Evolutionary conservation across 768 basidiomycete genomes (phyloP).

Genomic region (Multifurca ochricompacta): DNA sequence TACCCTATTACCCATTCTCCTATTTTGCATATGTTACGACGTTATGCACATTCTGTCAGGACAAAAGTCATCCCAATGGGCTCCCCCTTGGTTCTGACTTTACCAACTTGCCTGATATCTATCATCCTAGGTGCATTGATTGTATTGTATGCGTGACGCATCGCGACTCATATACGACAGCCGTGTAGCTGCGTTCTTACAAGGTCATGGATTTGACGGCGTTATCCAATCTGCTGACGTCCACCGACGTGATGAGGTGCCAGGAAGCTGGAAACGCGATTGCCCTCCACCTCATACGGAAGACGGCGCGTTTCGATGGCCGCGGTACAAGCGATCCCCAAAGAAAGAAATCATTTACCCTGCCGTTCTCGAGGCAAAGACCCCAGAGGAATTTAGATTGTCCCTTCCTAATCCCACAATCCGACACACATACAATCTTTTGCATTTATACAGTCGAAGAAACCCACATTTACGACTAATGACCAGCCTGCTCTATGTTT

Average conservation of each 20-base stretch:
- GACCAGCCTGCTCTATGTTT: constrained; percentile 11
- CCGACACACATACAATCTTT: constrained; percentile 1
- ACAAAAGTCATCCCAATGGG: not conserved
- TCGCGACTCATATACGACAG: constrained; percentile 4
- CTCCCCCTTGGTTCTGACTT: constrained; percentile 2
- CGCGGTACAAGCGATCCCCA: constrained; percentile 5
- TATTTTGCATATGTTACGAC: not conserved
- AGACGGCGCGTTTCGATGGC: constrained; percentile 10
- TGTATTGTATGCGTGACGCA: not conserved
- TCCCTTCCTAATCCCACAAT: constrained; percentile 13
- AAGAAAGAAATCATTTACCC: constrained; percentile 17
- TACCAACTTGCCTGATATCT: constrained; percentile 7
- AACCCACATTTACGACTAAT: constrained; percentile 2
- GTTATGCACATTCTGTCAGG: not conserved
- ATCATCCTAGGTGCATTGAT: constrained; percentile 12
- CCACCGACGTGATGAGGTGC: not conserved
- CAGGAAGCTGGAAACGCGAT: constrained; percentile 1
- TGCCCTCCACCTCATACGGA: constrained; percentile 4
- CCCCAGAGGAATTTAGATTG: constrained; percentile 14
- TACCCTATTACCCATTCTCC: not conserved
- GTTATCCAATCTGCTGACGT: constrained; percentile 13
- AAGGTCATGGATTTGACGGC: constrained; percentile 15
- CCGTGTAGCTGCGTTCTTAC: constrained; percentile 8
- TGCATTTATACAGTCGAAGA: constrained; percentile 4
- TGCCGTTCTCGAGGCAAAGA: constrained; percentile 5